Percentiles rank a stretch among this genome's conserved stretches.
phyloP scores from a whole-genome alignment of 2,329 filamentous ascomycete species.

The Botryotinia narcissicola region DNA sequence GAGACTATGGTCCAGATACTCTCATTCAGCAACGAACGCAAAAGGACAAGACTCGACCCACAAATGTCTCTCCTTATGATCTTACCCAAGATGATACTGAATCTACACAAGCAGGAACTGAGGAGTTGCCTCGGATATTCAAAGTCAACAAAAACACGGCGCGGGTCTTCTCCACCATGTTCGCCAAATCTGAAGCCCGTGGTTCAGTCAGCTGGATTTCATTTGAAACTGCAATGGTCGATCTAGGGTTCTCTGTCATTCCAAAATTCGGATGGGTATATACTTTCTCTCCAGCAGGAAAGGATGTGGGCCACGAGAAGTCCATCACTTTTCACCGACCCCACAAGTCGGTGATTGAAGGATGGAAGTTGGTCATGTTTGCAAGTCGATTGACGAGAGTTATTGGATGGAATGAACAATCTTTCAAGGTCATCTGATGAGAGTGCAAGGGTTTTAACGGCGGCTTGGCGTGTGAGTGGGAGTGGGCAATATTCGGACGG shows the following conservation, averaged over 20 bases:
- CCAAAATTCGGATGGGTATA: conserved; percentile 45
- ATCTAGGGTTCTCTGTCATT: conserved; percentile 44
- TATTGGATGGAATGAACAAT: conserved; percentile 10
- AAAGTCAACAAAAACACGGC: conserved; percentile 43
- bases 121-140: conserved; percentile 27
- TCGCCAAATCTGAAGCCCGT: conserved; percentile 29
- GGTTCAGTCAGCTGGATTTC: conserved; percentile 23
- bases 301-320: background rate
- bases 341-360: conserved; percentile 14
- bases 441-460: background rate
- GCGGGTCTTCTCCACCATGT: conserved; percentile 41
- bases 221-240: conserved; percentile 45
- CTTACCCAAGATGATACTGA: conserved; percentile 26
- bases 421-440: background rate
- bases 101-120: background rate
- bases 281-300: conserved; percentile 27
- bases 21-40: conserved; percentile 40
- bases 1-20: conserved; percentile 29
- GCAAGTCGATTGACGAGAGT: conserved; percentile 17
- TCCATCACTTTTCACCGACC: conserved; percentile 18
- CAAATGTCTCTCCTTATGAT: conserved; percentile 40
- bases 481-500: background rate
- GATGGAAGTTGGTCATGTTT: conserved; percentile 10
- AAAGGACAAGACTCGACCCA: conserved; percentile 47
- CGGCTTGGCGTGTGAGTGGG: too few relatives aligned